Evolutionary conservation across 2,329 filamentous ascomycete species (phyloP).

Genomic region (Penicillium expansum): DNA sequence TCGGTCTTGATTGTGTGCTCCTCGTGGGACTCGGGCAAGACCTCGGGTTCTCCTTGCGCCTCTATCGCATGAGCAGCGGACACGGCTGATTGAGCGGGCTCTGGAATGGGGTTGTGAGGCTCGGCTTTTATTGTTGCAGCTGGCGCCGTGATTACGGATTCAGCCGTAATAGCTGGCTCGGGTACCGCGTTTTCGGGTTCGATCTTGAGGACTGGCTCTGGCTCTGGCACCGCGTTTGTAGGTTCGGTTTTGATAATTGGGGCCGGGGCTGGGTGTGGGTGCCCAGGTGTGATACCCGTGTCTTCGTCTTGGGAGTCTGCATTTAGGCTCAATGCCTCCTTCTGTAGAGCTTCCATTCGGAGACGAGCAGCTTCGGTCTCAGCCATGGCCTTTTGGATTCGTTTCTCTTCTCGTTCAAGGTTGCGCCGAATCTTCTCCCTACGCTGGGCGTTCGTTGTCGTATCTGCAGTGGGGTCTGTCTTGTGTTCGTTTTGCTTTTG

Average conservation of each 20-base stretch:
- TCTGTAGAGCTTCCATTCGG: slow-evolving; percentile 33
- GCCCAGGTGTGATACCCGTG: neutral
- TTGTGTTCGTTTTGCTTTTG: slow-evolving; percentile 26
- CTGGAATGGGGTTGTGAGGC: neutral
- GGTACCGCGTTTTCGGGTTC: neutral
- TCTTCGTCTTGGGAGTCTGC: neutral
- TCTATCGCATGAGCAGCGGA: neutral
- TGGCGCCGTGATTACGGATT: neutral
- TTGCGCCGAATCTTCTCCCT: slow-evolving; percentile 44
- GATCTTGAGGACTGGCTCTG: neutral
- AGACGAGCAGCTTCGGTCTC: slow-evolving; percentile 41
- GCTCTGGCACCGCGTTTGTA: neutral
- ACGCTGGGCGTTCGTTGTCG: slow-evolving; percentile 36
- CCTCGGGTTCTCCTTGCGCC: neutral
- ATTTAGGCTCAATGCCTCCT: slow-evolving; percentile 17
- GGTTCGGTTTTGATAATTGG: neutral
- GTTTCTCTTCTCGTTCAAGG: slow-evolving; percentile 65
- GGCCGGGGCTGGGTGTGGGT: too few relatives aligned
- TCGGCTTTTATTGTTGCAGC: neutral
- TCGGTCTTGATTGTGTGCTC: neutral
- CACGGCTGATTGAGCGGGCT: neutral
- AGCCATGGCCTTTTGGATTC: slow-evolving; percentile 46
- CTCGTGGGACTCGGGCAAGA: neutral
- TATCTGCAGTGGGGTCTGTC: slow-evolving; percentile 30
- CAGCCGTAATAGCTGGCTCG: neutral